Conservation (phyloP, 2,329 filamentous ascomycete genomes). For the Talaromyces sp. region DNA sequence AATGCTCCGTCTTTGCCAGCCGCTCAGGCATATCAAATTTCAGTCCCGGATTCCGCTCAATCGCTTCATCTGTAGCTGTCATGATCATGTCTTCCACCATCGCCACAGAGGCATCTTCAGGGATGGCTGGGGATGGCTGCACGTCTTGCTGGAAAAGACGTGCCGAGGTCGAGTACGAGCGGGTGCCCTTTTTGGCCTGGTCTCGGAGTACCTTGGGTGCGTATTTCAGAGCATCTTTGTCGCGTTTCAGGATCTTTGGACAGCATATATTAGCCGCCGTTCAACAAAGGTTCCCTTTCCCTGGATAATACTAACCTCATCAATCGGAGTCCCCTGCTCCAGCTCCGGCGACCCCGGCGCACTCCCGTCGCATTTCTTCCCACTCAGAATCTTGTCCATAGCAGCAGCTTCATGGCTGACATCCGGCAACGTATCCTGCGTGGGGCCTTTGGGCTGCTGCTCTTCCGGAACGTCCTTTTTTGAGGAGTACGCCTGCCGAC, state of each 20-base stretch:
- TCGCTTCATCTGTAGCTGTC: conserved; percentile 27
- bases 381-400: conserved; percentile 53
- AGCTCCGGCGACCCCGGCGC: conserved; percentile 53
- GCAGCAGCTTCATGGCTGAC: conserved; percentile 62
- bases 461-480: conserved; percentile 17
- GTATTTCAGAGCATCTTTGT: conserved; percentile 57
- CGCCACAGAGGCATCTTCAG: conserved; percentile 27
- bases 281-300: neutral
- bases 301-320: conserved; percentile 43
- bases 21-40: conserved; percentile 71
- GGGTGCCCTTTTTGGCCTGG: conserved; percentile 40
- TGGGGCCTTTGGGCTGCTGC: conserved; percentile 38
- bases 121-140: conserved; percentile 11
- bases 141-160: conserved; percentile 30
- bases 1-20: conserved; percentile 58
- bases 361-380: conserved; percentile 29
- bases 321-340: conserved; percentile 60
- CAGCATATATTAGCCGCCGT: neutral
- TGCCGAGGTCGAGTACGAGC: conserved; percentile 56
- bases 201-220: conserved; percentile 56
- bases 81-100: conserved; percentile 33
- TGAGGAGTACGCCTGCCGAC: conserved; percentile 30
- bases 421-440: conserved; percentile 51
- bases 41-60: conserved; percentile 51
- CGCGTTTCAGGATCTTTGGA: conserved; percentile 57